Conservation (phyloP, 257 asterid species). For the Solanum pimpinellifolium region DNA sequence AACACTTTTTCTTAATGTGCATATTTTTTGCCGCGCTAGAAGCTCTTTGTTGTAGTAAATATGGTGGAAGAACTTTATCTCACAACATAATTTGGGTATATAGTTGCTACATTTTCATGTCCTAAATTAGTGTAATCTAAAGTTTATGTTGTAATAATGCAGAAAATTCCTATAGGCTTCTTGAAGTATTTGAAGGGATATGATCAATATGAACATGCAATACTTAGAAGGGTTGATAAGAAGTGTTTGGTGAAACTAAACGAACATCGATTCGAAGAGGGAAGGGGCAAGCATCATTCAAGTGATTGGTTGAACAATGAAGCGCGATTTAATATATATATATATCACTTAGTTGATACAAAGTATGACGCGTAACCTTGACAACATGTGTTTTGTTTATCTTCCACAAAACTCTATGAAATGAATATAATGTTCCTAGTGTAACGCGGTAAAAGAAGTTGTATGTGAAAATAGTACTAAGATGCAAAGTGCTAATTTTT, state of each 20-base stretch:
- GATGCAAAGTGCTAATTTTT: too few relatives aligned
- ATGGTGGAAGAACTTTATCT: neutral
- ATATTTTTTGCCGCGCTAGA: too few relatives aligned
- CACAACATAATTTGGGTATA: neutral
- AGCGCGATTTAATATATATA: neutral
- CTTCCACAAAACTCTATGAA: too few relatives aligned
- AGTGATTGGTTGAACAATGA: neutral
- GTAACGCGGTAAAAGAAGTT: too few relatives aligned
- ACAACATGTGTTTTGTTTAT: too few relatives aligned
- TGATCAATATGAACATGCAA: neutral
- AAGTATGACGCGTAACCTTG: too few relatives aligned
- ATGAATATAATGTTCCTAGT: too few relatives aligned
- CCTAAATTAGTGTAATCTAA: neutral
- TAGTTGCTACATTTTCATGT: neutral
- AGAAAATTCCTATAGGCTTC: conserved; percentile 1
- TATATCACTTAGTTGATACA: too few relatives aligned
- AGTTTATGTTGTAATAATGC: neutral
- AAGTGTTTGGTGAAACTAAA: conserved; percentile 1
- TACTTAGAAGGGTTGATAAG: neutral
- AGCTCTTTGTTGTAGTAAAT: neutral
- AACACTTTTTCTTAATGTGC: neutral
- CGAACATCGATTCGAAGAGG: neutral
- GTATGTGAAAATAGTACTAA: too few relatives aligned
- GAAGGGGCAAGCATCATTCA: neutral
- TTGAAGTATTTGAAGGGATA: neutral